These are phyloP conservation scores for Xylariaceae sp. DNA, from an alignment of 2,329 filamentous ascomycete species.

Conservation along the genomic window DNA sequence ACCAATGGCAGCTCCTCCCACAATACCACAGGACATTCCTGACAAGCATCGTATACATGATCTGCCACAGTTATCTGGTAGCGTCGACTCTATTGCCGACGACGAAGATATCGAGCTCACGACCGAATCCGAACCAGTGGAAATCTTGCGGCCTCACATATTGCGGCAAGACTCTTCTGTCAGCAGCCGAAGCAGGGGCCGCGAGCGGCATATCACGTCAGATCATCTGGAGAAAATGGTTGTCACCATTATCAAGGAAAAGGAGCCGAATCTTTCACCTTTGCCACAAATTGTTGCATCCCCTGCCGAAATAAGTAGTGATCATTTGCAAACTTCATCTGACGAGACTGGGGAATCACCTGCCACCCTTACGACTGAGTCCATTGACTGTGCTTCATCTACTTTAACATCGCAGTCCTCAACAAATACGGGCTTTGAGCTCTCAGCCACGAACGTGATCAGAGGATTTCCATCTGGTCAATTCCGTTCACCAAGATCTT, in stretches of 20 bases:
- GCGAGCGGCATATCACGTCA: conserved; percentile 87
- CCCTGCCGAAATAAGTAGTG: conserved; percentile 43
- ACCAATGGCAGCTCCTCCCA: conserved; percentile 37
- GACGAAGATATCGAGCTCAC: conserved; percentile 61
- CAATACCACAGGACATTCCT: conserved; percentile 49
- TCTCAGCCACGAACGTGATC: conserved; percentile 55
- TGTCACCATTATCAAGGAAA: conserved; percentile 85
- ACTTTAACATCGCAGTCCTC: conserved; percentile 17
- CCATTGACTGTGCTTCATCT: conserved; percentile 26
- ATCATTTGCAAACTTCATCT: conserved; percentile 36
- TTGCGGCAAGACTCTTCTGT: conserved; percentile 67
- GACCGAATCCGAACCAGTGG: conserved; percentile 50
- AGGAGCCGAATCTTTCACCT: conserved; percentile 59
- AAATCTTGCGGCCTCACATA: conserved; percentile 63
- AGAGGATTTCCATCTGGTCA: conserved; percentile 81
- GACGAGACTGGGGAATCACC: conserved; percentile 57
- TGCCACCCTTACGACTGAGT: conserved; percentile 32
- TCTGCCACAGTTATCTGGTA: conserved; percentile 70
- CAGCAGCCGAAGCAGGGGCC: conserved; percentile 66
- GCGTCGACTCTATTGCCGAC: conserved; percentile 69
- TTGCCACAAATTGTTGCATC: conserved; percentile 43
- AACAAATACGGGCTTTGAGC: conserved; percentile 44
- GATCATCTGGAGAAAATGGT: conserved; percentile 93
- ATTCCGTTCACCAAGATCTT: conserved; percentile 40
- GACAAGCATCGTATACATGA: conserved; percentile 43